A percentile compares a stretch with the other conserved stretches of the same genome.
Evolutionary conservation across 495 filamentous ascomycete species (phyloP).

Genomic region (Letharia columbiana): DNA sequence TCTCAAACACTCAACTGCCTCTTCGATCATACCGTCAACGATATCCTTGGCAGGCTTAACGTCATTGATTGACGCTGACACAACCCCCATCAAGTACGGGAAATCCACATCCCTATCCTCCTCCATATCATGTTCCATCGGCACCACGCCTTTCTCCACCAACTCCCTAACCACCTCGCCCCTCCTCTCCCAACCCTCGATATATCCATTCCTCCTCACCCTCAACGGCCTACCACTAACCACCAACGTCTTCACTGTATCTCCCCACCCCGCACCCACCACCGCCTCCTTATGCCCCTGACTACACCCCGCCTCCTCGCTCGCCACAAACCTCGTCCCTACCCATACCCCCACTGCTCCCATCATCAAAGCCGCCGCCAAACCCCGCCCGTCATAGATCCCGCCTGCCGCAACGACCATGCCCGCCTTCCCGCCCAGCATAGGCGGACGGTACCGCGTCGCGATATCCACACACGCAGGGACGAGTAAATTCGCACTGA

Average conservation of each 20-base stretch:
- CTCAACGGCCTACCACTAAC: slow-evolving; percentile 71
- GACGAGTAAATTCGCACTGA: slow-evolving; percentile 64
- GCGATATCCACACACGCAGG: slow-evolving; percentile 71
- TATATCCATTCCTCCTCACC: slow-evolving; percentile 72
- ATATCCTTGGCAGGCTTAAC: slow-evolving; percentile 75
- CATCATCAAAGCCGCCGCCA: slow-evolving; percentile 64
- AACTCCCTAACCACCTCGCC: slow-evolving; percentile 65
- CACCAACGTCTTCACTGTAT: slow-evolving; percentile 70
- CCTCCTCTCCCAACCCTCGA: slow-evolving; percentile 64
- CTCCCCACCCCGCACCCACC: slow-evolving; percentile 62
- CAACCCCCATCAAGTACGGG: slow-evolving; percentile 91
- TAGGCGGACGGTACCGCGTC: slow-evolving; percentile 45
- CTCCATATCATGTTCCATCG: slow-evolving; percentile 71
- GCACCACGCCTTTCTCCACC: slow-evolving; percentile 65
- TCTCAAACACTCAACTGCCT: slow-evolving; percentile 63
- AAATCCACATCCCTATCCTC: slow-evolving; percentile 60
- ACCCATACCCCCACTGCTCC: slow-evolving; percentile 74
- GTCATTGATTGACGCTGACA: slow-evolving; percentile 63
- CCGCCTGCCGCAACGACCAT: slow-evolving; percentile 72
- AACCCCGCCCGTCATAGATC: slow-evolving; percentile 58
- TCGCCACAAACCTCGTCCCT: slow-evolving; percentile 78
- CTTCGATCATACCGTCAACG: slow-evolving; percentile 75
- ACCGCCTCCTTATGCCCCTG: slow-evolving; percentile 72
- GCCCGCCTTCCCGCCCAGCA: slow-evolving; percentile 44
- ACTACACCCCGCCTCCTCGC: slow-evolving; percentile 65